Base-by-base conservation (phyloP, 176 grass and related monocot species). In the Paspalum vaginatum region DNA sequence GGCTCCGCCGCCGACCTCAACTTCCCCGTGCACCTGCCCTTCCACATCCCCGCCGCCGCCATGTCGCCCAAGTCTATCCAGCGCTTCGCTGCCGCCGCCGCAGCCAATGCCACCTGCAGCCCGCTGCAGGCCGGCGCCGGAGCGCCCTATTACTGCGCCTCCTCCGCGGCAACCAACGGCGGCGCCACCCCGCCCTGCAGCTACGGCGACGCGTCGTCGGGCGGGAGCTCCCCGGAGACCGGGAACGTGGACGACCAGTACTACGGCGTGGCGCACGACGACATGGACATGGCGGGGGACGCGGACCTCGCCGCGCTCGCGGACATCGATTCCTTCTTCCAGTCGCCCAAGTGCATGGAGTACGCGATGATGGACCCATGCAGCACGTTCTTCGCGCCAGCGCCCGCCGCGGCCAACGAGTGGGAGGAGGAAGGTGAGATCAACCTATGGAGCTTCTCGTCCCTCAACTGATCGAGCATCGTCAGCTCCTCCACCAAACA, bases 11-110 rank as follows among this genome's bases (percentile, higher is more conserved):
- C 95, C 61, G 86, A 88, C 74, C 81, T 98, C 74, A 98, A 98
- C 63, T 98, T 98, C 82, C 95, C 95, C 39, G 80, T 89, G 20
- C 79, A 87, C 74, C 79, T 88, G 21, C 95, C 89, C 11, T 87
- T 85, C 86, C 87, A 88, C 82, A 41, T 97, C 38, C 85, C 95
- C 40, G 79, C 79, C 22, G 83, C 74, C 41, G 79, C 84, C 85
- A 92, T 98, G 92, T 98, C 95, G n/a, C 95, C 95, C 58, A 97
- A 97, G 90, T 94, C 94, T 76, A 97, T 97, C 84, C 94, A 97
- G 68, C 77, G 87, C 55, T 55, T 94, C 65, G 94, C 94, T 22
- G 91, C 94, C 0, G 94, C 87, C 0, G 94, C 94, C 3, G 86
- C 91, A 3, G 91, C 94, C 49, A 88, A 82, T 85, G 84, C 77